Evolutionary conservation across 2,329 filamentous ascomycete species (phyloP).

Genomic region (Colletotrichum acutatum): DNA sequence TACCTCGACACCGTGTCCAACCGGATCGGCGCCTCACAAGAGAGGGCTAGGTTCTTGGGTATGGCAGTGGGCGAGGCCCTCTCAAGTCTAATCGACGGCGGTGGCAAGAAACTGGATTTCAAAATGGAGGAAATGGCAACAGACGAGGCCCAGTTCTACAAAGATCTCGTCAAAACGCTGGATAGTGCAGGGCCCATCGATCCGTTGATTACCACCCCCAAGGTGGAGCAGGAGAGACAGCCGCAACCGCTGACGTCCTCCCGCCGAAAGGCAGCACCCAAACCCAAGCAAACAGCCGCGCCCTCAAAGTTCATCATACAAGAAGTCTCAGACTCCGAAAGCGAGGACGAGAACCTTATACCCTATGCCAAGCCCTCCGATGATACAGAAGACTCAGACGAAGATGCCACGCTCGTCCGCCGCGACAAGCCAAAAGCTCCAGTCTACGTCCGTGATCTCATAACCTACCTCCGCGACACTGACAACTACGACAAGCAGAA

Average conservation of each 20-base stretch:
- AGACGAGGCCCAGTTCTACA: constrained; percentile 80
- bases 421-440: constrained; percentile 86
- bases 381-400: constrained; percentile 90
- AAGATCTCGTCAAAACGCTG: constrained; percentile 69
- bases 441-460: constrained; percentile 90
- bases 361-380: constrained; percentile 89
- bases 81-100: constrained; percentile 72
- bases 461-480: constrained; percentile 80
- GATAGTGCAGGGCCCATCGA: constrained; percentile 72
- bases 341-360: constrained; percentile 74
- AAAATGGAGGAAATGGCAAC: constrained; percentile 82
- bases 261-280: constrained; percentile 39
- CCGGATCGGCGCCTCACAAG: constrained; percentile 80
- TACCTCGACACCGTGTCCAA: constrained; percentile 88
- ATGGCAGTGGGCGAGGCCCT: constrained; percentile 86
- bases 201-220: constrained; percentile 52
- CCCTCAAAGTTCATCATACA: constrained; percentile 67
- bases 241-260: constrained; percentile 19
- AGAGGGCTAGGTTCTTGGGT: constrained; percentile 81
- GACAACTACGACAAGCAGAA: constrained; percentile 89
- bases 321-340: constrained; percentile 70
- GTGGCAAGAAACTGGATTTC: constrained; percentile 81
- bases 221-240: constrained; percentile 34
- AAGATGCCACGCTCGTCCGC: constrained; percentile 88
- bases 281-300: constrained; percentile 43